A percentile compares a stretch with the other conserved stretches of the same genome.
Conservation (phyloP, 306 rosid species). For the Phaseolus lunatus region DNA sequence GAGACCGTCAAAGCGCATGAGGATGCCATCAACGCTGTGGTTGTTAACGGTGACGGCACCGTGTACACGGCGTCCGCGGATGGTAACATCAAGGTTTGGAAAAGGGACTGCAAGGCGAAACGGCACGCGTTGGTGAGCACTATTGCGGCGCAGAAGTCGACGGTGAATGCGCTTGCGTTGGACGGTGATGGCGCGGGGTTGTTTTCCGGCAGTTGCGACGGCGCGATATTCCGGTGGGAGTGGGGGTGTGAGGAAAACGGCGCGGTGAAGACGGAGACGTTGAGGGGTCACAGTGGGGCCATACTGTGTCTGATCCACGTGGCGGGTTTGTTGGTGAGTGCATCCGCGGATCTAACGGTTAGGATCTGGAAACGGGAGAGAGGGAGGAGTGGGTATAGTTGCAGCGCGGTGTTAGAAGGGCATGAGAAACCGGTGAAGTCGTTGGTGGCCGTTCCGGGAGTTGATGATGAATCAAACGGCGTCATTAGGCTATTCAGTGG, state of each 20-base stretch:
- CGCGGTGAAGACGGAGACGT: conserved; percentile 44
- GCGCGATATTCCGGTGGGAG: conserved; percentile 55
- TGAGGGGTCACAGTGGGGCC: conserved; percentile 63
- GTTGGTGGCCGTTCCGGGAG: conserved; percentile 47
- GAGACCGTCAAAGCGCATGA: conserved; percentile 70
- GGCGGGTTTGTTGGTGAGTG: conserved; percentile 55
- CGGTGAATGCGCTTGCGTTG: conserved; percentile 56
- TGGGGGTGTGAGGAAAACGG: conserved; percentile 14
- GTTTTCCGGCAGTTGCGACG: conserved; percentile 59
- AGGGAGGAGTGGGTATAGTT: conserved; percentile 31
- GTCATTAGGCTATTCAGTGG: conserved; percentile 60
- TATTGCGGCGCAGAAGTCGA: conserved; percentile 41
- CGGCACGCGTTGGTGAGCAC: conserved; percentile 42
- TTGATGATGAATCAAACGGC: conserved; percentile 6
- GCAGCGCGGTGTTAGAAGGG: conserved; percentile 57
- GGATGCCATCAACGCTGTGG: conserved; percentile 69
- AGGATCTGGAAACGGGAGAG: conserved; percentile 62
- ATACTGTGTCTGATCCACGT: conserved; percentile 56
- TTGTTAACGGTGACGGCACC: conserved; percentile 47
- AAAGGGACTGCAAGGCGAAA: conserved; percentile 46
- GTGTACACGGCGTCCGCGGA: conserved; percentile 75
- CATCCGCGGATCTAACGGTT: conserved; percentile 71
- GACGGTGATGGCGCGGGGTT: conserved; percentile 43
- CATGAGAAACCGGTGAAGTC: conserved; percentile 71
- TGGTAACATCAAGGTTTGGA: conserved; percentile 64